Evolutionary conservation across 306 rosid species (phyloP), one percentile per base, ranked within the genome.

Genomic region (Lathyrus tuberosus): DNA sequence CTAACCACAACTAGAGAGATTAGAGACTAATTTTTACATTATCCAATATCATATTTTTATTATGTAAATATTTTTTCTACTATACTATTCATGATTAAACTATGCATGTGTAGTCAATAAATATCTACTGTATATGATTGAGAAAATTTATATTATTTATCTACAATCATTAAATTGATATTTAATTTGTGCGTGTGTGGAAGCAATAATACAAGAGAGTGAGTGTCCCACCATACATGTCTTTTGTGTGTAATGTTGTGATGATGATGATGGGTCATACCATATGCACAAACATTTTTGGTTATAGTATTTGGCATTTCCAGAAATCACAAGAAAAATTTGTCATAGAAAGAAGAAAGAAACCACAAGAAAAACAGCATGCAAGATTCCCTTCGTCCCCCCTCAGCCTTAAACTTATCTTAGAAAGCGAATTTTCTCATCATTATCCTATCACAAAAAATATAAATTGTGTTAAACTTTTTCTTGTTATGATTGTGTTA

Each of bases 1-100:
- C 90, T 75, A 86, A 83, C 92, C 90, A 86, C 90, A 86, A 67
- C 68, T 61, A 67, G 2, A 43, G 37, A 26, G 30, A 47, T 65
- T 72, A 65, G 20, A 42, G 14, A 53, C 31, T 79, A 17, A 53
- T 38, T 64, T 47, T 40, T 46, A 17, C 64, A 24, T 13, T 41
- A 15, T 0, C 14, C 16, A 24, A 57, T 13, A 40, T 2, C 40
- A 57, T 28, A 14, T 10, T 4, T 38, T 62, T 43, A 10, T 44
- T 33, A 44, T 17, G 57, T 20, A 4, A 10, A 22, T 14, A 2
- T 10, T 17, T 33, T 1, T 62, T 33, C 16, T 49, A 13, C 22
- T 4, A 7, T 14, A 1, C 33, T 9, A 15, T 48, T 48, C 10
- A 41, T 12, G 10, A 35, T 35, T 35, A 35, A 35, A 35, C 40